Base-by-base conservation (phyloP, 2,329 filamentous ascomycete species). In the Stemphylium beticola region DNA sequence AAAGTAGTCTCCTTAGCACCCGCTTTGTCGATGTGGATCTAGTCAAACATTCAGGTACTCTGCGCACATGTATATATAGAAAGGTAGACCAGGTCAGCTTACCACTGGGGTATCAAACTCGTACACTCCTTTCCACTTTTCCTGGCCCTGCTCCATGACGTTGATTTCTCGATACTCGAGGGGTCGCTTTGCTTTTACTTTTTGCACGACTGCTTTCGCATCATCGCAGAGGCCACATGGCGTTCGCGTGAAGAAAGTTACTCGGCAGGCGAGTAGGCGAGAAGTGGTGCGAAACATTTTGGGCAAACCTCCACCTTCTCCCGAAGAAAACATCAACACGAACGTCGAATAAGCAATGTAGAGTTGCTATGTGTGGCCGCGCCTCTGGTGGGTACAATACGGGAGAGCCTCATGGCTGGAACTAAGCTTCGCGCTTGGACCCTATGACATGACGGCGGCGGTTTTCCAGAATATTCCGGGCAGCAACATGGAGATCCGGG, bases 31-130 rank as follows among this genome's bases (percentile, higher is more conserved):
- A 93, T 77, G 66, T 88, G 85, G 26, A 88, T 77, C 82, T 84
- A 55, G 6, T 45, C 42, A 55, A 53, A 53, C 60, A 60, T 43
- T 70, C 40, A 71, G 64, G 61, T 66, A 63, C 61, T 65, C 57
- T 37, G 49, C 34, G 18, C 40, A 41, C 8, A 34, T n/a, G 31
- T 24, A 22, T 22, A 37, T 37, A 50, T 42, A 49, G 36, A 34
- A n/a, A 22, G 36, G 29, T n/a, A 20, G 33, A 22, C 24, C 17
- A 22, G 29, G 26, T 41, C 37, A 15, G 57, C 77, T 67, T 78
- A 93, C 90, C 68, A 93, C 90, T 0, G 90, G 90, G 7, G 91
- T 90, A 64, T 93, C 90, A 71, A 92, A 91, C 53, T 92, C 90
- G 70, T 93, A 93, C 1, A 92, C 68, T 43, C 87, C 81, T 66